Percentiles rank a stretch among this genome's conserved stretches.
Evolutionary conservation across 208 protist species (phyloP).

Genomic region (Leishmania major): DNA sequence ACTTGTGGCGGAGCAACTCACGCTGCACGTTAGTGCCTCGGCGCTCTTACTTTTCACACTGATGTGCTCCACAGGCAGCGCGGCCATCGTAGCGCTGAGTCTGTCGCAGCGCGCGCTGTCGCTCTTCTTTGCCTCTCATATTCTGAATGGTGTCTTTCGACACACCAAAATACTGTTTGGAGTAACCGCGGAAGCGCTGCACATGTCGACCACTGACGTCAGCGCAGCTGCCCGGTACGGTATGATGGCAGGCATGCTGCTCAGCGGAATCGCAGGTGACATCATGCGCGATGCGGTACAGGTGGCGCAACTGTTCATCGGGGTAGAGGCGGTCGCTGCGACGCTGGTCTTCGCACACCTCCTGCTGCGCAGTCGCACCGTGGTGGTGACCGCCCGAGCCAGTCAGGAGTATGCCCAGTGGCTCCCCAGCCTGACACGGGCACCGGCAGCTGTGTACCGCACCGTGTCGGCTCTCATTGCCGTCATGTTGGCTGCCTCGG

Average conservation of each 20-base stretch:
- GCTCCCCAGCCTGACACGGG: slow-evolving; percentile 12
- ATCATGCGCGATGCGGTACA: slow-evolving; percentile 19
- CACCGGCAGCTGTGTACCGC: slow-evolving; percentile 4
- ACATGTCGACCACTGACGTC: slow-evolving; percentile 2
- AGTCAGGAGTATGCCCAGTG: slow-evolving; percentile 26
- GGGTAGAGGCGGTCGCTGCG: slow-evolving; percentile 26
- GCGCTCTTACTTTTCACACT: slow-evolving; percentile 44
- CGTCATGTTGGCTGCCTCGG: slow-evolving; percentile 30
- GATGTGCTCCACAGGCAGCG: slow-evolving; percentile 34
- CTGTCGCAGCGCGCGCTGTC: slow-evolving; percentile 35
- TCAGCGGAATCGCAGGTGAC: slow-evolving; percentile 37
- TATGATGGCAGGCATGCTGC: slow-evolving; percentile 35
- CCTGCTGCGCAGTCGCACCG: slow-evolving; percentile 2
- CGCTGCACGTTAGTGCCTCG: slow-evolving; percentile 27
- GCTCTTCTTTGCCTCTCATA: slow-evolving; percentile 55
- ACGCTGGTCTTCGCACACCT: slow-evolving; percentile 20
- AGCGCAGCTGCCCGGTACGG: slow-evolving; percentile 20
- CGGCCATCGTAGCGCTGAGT: slow-evolving; percentile 34
- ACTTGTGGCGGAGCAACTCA: slow-evolving; percentile 43
- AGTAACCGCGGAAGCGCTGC: slow-evolving; percentile 10
- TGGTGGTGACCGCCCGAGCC: background rate
- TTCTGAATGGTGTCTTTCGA: slow-evolving; percentile 60
- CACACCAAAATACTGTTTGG: slow-evolving; percentile 55
- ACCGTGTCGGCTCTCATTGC: slow-evolving; percentile 15
- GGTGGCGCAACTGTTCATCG: slow-evolving; percentile 26